Conservation (phyloP, 495 filamentous ascomycete genomes). For the Mytilinidion resinicola region DNA sequence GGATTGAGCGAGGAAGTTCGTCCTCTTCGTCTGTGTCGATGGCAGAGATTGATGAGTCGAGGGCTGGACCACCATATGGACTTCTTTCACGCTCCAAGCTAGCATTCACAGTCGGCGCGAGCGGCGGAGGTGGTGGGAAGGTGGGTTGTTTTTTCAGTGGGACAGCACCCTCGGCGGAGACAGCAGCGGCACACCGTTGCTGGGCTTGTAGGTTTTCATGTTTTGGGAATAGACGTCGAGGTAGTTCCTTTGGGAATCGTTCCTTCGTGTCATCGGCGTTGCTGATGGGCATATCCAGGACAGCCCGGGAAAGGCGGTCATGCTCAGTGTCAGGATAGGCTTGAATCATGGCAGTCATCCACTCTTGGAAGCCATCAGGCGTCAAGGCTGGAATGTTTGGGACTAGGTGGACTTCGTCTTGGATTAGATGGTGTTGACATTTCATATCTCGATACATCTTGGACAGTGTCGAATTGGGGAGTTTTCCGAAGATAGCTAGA, state of each 20-base stretch:
- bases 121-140: conserved; percentile 26
- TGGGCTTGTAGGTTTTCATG: conserved; percentile 29
- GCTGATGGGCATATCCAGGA: conserved; percentile 68
- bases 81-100: conserved; percentile 48
- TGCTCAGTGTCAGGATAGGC: conserved; percentile 75
- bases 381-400: conserved; percentile 75
- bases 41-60: conserved; percentile 28
- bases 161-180: conserved; percentile 24
- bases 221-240: conserved; percentile 62
- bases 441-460: conserved; percentile 68
- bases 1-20: conserved; percentile 38
- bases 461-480: conserved; percentile 46
- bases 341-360: conserved; percentile 68
- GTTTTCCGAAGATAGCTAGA: conserved; percentile 45
- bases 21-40: conserved; percentile 44
- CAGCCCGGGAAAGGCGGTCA: conserved; percentile 63
- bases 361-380: conserved; percentile 68
- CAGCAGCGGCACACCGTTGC: conserved; percentile 32
- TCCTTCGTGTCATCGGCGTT: conserved; percentile 66
- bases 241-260: conserved; percentile 72
- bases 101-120: conserved; percentile 1
- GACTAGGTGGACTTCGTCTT: conserved; percentile 40
- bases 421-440: conserved; percentile 78
- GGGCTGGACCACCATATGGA: conserved; percentile 38
- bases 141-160: conserved; percentile 24